Evolutionary conservation across 108 stramenopile genomes (phyloP), one percentile per base, ranked within the genome.

Genomic region (Cyclotella atomus): DNA sequence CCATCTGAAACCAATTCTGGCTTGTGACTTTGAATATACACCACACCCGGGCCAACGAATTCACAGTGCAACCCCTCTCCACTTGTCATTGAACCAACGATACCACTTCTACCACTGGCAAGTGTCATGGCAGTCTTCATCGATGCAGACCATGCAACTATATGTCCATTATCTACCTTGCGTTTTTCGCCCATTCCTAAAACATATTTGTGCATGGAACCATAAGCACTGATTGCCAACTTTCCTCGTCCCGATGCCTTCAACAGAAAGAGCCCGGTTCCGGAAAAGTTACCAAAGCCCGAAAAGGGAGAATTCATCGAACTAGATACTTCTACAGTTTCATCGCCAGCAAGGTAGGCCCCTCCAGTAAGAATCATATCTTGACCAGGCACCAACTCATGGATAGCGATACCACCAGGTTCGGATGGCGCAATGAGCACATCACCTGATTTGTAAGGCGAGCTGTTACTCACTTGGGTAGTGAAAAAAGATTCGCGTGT

Each of bases 401-500:
- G 66, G 17, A 67, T 21, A 2, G 50, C 47, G 12, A 67, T 27
- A 7, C 66, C 66, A 24, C 66, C 66, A 19, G 66, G 66, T 8
- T 67, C 66, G 10, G 66, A 67, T 27, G 66, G 66, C 3, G 66
- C 66, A 35, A 67, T 67, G 24, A 67, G 46, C 4, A 25, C 66
- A 32, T 67, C 66, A 30, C 66, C 66, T 16, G 46, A 35, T 7
- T 21, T 21, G 2, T 20, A 30, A 4, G 50, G 9, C 50, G 66
- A 67, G 30, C n/a, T 53, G 20, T 67, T 67, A 7, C 53, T 14
- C 25, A 67, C 66, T 10, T 21, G 4, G 25, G 66, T 67, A 19
- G 66, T 67, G 24, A 67, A 67, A 24, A 67, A 67, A 20, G 46
- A 50, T 53, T 67, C 66, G 3, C 50, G 46, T n/a, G 66, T 67